Base-by-base conservation (phyloP, 805 yeast genomes). In the Cyberlindnera xylosilytica region DNA sequence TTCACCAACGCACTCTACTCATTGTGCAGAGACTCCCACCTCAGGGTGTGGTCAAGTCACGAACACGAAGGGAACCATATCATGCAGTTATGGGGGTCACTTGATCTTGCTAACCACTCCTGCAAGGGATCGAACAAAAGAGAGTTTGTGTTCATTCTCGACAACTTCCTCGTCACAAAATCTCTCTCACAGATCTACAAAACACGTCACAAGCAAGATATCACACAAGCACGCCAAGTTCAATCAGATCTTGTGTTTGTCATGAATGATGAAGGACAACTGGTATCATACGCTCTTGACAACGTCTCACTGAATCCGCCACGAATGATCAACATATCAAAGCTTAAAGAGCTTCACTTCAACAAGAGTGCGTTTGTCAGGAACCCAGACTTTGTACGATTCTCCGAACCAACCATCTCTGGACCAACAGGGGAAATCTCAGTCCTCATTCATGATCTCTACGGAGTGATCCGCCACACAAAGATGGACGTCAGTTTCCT, bases 11-110 rank as follows among this genome's bases (percentile, higher is more conserved):
- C 76, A 1, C 63, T 89, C 6, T 88, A 82, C 57, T 79, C 96
- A 0, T 52, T 81, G n/a, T 66, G 83, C 22, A 64, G 72, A 15
- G 88, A 84, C 52, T 64, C 72, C 6, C 68, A 71, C 10, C 55
- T 90, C 34, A 68, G 88, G 22, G 73, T 84, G 0, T 88, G 90
- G 87, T 74, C 84, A 0, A 74, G 83, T 16, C 78, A 73, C 58
- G 84, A 80, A 47, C 63, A 71, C 40, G 81, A 75, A 29, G 74
- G 73, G n/a, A 79, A 76, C 30, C 75, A 73, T 41, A 73, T 73
- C 34, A 70, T 81, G 17, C 79, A 71, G 46, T 65, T 69, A 35
- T 80, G 87, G 79, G 83, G 82, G 1, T 63, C 73, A 4, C 26
- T 74, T 2, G 61, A 65, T 36, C 46, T 74, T 7, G 34, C 23